Percentiles rank a stretch among this genome's conserved stretches.
Evolutionary conservation across 2,329 filamentous ascomycete genomes (phyloP).

Genomic region (Fusarium odoratissimum): DNA sequence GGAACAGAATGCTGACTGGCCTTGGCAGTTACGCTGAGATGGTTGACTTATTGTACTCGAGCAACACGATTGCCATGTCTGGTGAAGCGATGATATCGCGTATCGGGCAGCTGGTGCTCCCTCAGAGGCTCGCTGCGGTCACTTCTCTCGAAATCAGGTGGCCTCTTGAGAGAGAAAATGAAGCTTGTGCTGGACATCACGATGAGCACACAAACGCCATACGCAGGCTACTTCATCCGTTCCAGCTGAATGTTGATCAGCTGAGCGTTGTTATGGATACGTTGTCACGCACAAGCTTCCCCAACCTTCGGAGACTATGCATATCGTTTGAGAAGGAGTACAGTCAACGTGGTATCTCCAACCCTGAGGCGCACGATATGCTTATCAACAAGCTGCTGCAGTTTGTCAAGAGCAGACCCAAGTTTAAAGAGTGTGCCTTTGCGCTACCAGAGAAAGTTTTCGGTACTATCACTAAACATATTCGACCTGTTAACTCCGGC

Average conservation of each 20-base stretch:
- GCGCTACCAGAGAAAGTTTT: neutral
- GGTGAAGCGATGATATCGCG: neutral
- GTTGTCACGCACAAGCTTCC: neutral
- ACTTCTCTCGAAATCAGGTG: conserved; percentile 5
- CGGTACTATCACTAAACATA: neutral
- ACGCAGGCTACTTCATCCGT: neutral
- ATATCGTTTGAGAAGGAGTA: neutral
- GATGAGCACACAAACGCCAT: neutral
- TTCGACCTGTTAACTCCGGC: too few relatives aligned
- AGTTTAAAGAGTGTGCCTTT: neutral
- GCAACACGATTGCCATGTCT: neutral
- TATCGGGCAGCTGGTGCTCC: neutral
- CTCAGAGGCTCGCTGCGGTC: neutral
- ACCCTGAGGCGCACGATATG: neutral
- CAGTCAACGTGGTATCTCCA: neutral
- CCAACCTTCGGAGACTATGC: neutral
- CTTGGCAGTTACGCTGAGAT: neutral
- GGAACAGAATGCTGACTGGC: neutral
- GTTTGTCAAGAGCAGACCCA: neutral
- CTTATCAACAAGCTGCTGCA: neutral
- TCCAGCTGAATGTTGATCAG: neutral
- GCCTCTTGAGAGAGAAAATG: neutral
- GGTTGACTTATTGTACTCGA: conserved; percentile 4
- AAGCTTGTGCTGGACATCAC: neutral
- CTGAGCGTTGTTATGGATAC: neutral